These are phyloP conservation scores for Boletus rubescentipes DNA, from an alignment of 768 basidiomycete genomes.

Conservation along the genomic window DNA sequence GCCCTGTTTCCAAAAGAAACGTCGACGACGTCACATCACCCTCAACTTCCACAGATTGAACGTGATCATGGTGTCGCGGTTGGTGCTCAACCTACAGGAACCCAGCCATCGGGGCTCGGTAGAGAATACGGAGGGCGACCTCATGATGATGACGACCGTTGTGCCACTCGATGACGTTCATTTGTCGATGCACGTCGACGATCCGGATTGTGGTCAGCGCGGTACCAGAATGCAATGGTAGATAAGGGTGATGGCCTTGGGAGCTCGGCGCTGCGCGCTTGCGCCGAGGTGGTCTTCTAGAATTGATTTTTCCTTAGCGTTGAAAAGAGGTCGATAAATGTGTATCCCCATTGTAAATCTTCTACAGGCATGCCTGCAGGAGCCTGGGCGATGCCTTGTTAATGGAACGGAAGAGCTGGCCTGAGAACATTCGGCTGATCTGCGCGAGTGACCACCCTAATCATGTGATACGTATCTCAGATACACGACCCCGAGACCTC, in stretches of 20 bases:
- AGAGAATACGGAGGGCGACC: background rate
- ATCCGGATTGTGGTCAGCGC: no score
- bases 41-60: slow-evolving; percentile 6
- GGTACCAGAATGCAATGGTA: background rate
- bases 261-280: background rate
- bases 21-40: background rate
- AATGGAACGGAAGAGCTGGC: no score
- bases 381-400: no score
- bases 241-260: no score
- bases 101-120: background rate
- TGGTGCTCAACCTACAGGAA: slow-evolving; percentile 20
- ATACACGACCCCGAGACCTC: no score
- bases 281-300: no score
- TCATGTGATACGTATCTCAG: no score
- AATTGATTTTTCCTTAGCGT: no score
- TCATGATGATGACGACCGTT: background rate
- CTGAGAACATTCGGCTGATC: no score
- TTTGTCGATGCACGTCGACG: background rate
- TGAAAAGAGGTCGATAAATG: background rate
- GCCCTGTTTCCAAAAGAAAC: background rate
- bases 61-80: slow-evolving; percentile 14
- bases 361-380: no score
- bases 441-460: no score
- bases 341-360: background rate
- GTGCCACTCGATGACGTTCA: background rate